Conservation (phyloP, 139 green algal genomes). For the Coelastrella sp. region DNA sequence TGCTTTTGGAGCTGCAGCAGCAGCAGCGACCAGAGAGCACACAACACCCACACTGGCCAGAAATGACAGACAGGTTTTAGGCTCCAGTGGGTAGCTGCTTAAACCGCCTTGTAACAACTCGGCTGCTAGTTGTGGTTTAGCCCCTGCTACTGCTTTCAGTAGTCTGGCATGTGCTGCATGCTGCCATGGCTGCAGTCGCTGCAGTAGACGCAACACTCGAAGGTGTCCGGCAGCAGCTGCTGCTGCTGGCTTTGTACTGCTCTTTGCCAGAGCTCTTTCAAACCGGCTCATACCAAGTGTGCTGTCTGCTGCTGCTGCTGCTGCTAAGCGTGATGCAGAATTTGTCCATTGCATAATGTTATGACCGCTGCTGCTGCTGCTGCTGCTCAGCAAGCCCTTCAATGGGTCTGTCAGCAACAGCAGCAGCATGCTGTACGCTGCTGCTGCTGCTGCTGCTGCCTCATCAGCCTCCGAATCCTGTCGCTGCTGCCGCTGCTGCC, state of each 20-base stretch:
- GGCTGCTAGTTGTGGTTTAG: slow-evolving; percentile 59
- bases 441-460: slow-evolving; percentile 42
- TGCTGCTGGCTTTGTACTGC: slow-evolving; percentile 1
- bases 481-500: background rate
- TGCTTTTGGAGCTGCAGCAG: background rate
- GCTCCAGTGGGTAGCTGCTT: slow-evolving; percentile 67
- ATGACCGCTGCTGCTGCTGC: background rate
- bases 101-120: slow-evolving; percentile 63
- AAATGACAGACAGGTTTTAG: slow-evolving; percentile 23
- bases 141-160: slow-evolving; percentile 49
- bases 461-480: background rate
- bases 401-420: slow-evolving; percentile 62
- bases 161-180: slow-evolving; percentile 52
- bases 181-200: slow-evolving; percentile 50
- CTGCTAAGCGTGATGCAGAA: background rate
- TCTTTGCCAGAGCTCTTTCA: background rate
- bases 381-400: slow-evolving; percentile 55
- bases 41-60: background rate
- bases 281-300: slow-evolving; percentile 13
- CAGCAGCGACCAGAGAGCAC: background rate
- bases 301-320: slow-evolving; percentile 16
- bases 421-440: slow-evolving; percentile 59
- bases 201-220: slow-evolving; percentile 56
- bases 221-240: slow-evolving; percentile 26
- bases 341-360: no score